A percentile compares a stretch with the other conserved stretches of the same genome.
Evolutionary conservation across 495 filamentous ascomycete genomes (phyloP).

Genomic region (Penicillium atrosanguineum): DNA sequence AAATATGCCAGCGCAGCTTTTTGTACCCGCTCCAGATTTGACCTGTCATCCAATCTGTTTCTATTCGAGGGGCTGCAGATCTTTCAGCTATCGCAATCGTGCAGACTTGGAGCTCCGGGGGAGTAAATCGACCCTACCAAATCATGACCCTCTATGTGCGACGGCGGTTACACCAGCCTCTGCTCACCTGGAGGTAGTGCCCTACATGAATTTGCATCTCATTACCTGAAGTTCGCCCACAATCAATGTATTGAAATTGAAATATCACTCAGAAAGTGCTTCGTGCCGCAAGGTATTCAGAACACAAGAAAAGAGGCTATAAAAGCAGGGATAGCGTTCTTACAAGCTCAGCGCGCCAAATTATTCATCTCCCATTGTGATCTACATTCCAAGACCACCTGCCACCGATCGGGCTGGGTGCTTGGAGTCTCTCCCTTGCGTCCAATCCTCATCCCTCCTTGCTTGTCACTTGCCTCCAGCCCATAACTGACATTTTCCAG

Average conservation of each 20-base stretch:
- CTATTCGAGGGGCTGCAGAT: slow-evolving; percentile 4
- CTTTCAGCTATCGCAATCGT: slow-evolving; percentile 14
- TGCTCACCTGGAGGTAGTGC: slow-evolving; percentile 5
- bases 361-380: slow-evolving; percentile 5
- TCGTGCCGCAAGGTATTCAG: neutral
- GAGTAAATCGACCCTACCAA: neutral
- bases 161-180: slow-evolving; percentile 2
- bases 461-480: slow-evolving; percentile 16
- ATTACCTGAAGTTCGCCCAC: slow-evolving; percentile 1
- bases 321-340: slow-evolving; percentile 4
- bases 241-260: neutral
- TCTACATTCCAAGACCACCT: slow-evolving; percentile 29
- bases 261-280: neutral
- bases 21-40: slow-evolving; percentile 15
- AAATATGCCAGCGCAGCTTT: neutral
- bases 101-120: slow-evolving; percentile 2
- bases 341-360: neutral
- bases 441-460: slow-evolving; percentile 21
- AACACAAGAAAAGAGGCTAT: neutral
- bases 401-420: slow-evolving; percentile 16
- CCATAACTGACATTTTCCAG: slow-evolving; percentile 17
- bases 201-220: neutral
- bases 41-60: slow-evolving; percentile 17
- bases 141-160: neutral
- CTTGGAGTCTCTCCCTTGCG: slow-evolving; percentile 24